Percentiles rank a stretch among this genome's conserved stretches.
Evolutionary conservation across 345 rosid species (phyloP).

Genomic region (Gossypium australe): DNA sequence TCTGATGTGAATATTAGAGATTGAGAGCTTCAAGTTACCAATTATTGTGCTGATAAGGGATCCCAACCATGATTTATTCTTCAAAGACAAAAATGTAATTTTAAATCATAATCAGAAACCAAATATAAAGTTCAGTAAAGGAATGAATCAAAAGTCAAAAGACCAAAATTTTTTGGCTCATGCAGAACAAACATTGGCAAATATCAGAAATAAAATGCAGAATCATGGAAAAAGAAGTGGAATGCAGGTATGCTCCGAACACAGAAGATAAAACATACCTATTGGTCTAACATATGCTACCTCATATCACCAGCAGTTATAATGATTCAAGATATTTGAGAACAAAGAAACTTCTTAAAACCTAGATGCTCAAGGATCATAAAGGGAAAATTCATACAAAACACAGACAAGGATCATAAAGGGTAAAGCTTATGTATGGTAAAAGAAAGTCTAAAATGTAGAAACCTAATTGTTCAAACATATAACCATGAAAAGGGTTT

Average conservation of each 20-base stretch:
- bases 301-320: neutral
- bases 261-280: neutral
- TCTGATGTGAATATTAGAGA: slow-evolving; percentile 94
- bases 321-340: neutral
- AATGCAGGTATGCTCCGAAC: neutral
- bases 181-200: neutral
- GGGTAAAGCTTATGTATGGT: neutral
- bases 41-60: slow-evolving; percentile 85
- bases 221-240: neutral
- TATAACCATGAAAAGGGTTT: neutral
- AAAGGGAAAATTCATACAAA: neutral
- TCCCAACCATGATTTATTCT: slow-evolving; percentile 98
- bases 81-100: slow-evolving; percentile 29
- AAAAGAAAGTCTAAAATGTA: neutral
- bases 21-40: slow-evolving; percentile 94
- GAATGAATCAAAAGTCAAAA: slow-evolving; percentile 3
- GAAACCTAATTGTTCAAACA: neutral
- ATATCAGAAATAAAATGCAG: slow-evolving; percentile 2
- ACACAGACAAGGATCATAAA: neutral
- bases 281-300: neutral
- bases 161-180: neutral
- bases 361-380: neutral
- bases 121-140: neutral
- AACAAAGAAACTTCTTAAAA: neutral
- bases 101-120: slow-evolving; percentile 14